A percentile compares a stretch with the other conserved stretches of the same genome.
phyloP scores from a whole-genome alignment of 176 grass and related monocot genomes.

The Musa troglodytarum region DNA sequence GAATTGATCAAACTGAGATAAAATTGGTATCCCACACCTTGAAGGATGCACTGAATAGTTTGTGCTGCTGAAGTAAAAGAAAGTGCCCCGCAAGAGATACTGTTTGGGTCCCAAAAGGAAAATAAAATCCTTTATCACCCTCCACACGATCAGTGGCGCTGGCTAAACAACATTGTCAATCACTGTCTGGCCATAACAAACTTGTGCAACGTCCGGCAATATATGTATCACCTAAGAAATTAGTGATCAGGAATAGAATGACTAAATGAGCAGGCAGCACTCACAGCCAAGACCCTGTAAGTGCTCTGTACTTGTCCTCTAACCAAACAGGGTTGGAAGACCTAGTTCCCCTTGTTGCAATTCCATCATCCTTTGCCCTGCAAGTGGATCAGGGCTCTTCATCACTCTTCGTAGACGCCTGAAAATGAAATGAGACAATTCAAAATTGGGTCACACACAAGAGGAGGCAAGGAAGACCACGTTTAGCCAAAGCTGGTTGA shows the following conservation, averaged over 20 bases:
- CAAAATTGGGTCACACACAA: background rate
- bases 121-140: slow-evolving; percentile 20
- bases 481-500: background rate
- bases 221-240: slow-evolving; percentile 49
- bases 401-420: slow-evolving; percentile 43
- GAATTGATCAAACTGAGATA: background rate
- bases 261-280: slow-evolving; percentile 15
- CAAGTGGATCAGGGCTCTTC: slow-evolving; percentile 72
- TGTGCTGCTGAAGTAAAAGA: slow-evolving; percentile 2
- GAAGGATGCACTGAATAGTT: background rate
- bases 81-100: background rate
- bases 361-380: slow-evolving; percentile 56
- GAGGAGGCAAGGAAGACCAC: background rate
- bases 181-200: slow-evolving; percentile 31
- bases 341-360: slow-evolving; percentile 46
- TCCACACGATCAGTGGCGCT: slow-evolving; percentile 40
- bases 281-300: slow-evolving; percentile 8
- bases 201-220: slow-evolving; percentile 43
- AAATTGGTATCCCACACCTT: slow-evolving; percentile 4
- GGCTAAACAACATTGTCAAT: slow-evolving; percentile 79
- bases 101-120: background rate
- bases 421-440: slow-evolving; percentile 25
- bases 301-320: slow-evolving; percentile 15
- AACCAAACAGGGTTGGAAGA: slow-evolving; percentile 46
- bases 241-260: slow-evolving; percentile 23